These are phyloP conservation scores for Chiua virens DNA, from an alignment of 768 basidiomycete species.

Conservation along the genomic window DNA sequence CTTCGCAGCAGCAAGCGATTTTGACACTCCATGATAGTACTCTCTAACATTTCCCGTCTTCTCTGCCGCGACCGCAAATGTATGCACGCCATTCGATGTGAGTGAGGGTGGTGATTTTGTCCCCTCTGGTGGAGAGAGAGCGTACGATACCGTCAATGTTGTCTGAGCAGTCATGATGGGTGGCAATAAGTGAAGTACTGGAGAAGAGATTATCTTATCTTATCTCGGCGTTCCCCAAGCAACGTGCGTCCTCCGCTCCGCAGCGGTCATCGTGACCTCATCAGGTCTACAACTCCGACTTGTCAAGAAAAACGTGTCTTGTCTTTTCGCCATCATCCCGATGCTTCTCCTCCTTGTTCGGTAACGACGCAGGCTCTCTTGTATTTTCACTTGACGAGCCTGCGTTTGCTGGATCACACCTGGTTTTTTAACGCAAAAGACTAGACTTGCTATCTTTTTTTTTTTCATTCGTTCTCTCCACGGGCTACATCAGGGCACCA, in stretches of 20 bases:
- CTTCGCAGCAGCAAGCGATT: slow-evolving; percentile 51
- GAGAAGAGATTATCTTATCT: slow-evolving; percentile 19
- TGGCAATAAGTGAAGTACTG: no score
- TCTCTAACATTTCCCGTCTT: slow-evolving; percentile 6
- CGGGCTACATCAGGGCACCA: no score
- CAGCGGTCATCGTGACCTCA: not conserved
- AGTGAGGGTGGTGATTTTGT: slow-evolving; percentile 20
- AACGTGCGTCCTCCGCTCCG: slow-evolving; percentile 5
- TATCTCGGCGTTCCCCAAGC: slow-evolving; percentile 9
- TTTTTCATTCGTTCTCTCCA: no score
- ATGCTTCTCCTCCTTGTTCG: slow-evolving; percentile 53
- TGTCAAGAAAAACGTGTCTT: not conserved
- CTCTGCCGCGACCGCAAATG: slow-evolving; percentile 24
- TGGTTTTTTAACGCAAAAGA: not conserved
- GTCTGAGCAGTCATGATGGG: slow-evolving; percentile 16
- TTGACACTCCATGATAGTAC: slow-evolving; percentile 54
- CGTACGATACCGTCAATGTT: slow-evolving; percentile 21
- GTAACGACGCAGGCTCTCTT: slow-evolving; percentile 49
- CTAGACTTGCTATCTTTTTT: no score
- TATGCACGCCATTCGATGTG: slow-evolving; percentile 20
- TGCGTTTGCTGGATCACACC: slow-evolving; percentile 16
- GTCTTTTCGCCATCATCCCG: slow-evolving; percentile 4
- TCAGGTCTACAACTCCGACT: slow-evolving; percentile 13
- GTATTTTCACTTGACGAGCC: slow-evolving; percentile 14
- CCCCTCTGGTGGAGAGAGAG: slow-evolving; percentile 22